A percentile compares a stretch with the other conserved stretches of the same genome.
These are phyloP conservation scores for Fusarium poae DNA, from an alignment of 2,329 filamentous ascomycete species.

Conservation along the genomic window DNA sequence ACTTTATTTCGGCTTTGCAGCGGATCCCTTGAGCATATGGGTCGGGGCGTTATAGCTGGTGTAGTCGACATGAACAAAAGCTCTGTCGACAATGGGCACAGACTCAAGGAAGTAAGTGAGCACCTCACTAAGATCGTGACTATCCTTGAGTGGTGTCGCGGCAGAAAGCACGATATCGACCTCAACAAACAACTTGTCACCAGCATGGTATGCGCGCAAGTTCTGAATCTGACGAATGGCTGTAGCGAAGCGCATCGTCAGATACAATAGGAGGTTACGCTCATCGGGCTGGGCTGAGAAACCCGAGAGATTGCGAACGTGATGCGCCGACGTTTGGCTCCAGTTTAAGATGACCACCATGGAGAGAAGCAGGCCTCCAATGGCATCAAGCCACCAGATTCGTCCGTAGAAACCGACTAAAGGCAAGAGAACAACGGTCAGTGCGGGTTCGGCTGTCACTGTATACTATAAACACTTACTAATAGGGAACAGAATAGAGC, in stretches of 20 bases:
- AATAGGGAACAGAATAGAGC: constrained; percentile 88
- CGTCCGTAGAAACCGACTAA: constrained; percentile 78
- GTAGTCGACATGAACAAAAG: constrained; percentile 77
- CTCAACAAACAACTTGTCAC: constrained; percentile 84
- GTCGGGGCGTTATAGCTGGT: constrained; percentile 72
- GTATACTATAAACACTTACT: constrained; percentile 55
- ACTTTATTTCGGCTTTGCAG: constrained; percentile 43
- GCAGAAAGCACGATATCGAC: constrained; percentile 88
- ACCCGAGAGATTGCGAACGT: constrained; percentile 85
- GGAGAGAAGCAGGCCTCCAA: constrained; percentile 83
- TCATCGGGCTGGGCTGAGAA: constrained; percentile 84
- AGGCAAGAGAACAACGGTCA: constrained; percentile 25
- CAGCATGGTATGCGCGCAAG: constrained; percentile 85
- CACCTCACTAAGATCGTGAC: constrained; percentile 81
- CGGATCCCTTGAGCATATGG: constrained; percentile 61
- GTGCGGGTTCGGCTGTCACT: constrained; percentile 15
- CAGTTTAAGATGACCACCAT: constrained; percentile 84
- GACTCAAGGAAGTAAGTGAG: constrained; percentile 88
- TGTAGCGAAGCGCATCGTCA: constrained; percentile 93
- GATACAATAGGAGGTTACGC: constrained; percentile 86
- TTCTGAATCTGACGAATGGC: constrained; percentile 89
- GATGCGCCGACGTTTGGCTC: constrained; percentile 78
- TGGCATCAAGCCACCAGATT: constrained; percentile 86
- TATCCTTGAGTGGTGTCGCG: constrained; percentile 79
- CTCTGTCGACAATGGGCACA: constrained; percentile 81